phyloP scores from a whole-genome alignment of 176 grass and related monocot genomes.

The Phyllostachys edulis region DNA sequence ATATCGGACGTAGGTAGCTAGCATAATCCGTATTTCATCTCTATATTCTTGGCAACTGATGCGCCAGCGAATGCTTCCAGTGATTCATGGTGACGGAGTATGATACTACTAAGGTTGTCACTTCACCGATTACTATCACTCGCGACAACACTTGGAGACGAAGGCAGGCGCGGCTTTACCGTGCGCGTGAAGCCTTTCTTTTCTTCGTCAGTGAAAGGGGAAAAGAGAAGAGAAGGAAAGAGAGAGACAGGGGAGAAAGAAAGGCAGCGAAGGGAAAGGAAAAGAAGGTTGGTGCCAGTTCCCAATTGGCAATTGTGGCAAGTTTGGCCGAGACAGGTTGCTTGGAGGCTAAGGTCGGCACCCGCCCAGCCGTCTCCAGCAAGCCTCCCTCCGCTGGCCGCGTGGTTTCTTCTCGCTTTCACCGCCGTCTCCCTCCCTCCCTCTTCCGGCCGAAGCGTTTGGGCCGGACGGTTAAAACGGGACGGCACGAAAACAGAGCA shows the following conservation, averaged over 20 bases:
- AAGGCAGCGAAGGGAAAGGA: background rate
- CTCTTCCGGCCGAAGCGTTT: background rate
- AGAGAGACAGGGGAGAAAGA: background rate
- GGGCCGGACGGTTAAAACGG: background rate
- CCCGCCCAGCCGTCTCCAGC: background rate
- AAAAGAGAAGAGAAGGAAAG: background rate
- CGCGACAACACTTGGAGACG: background rate
- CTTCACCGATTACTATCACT: background rate
- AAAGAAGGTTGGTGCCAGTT: background rate
- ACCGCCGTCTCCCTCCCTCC: no score
- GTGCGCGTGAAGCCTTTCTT: background rate
- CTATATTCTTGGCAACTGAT: no score
- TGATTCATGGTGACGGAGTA: background rate
- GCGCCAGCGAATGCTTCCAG: no score
- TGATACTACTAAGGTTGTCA: background rate
- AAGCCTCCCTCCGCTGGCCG: background rate
- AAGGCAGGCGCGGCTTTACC: background rate
- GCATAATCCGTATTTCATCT: no score
- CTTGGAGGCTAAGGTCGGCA: conserved; percentile 39
- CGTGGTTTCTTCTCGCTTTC: background rate
- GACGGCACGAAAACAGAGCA: background rate
- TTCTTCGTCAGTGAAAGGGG: no score
- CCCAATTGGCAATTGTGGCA: background rate
- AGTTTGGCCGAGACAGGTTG: conserved; percentile 26
- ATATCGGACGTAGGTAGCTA: no score